Percentiles rank a stretch among this genome's conserved stretches.
Conservation (phyloP, 2,329 filamentous ascomycete species). For the Ceratocystis ficicola region DNA sequence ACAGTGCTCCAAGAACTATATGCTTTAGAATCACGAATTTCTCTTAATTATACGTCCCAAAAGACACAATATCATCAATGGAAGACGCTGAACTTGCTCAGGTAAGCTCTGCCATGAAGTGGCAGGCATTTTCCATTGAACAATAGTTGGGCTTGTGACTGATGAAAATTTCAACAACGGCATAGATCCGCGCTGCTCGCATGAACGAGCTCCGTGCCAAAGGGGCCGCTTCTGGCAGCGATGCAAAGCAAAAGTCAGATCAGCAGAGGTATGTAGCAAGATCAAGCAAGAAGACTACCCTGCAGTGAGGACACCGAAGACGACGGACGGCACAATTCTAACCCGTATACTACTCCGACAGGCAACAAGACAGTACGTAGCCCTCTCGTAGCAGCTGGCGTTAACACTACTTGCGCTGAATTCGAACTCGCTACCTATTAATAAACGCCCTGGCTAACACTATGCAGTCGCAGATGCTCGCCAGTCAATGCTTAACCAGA, state of each 20-base stretch:
- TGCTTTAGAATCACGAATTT: no score
- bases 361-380: slow-evolving; percentile 28
- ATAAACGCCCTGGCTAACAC: not conserved
- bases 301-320: slow-evolving; percentile 23
- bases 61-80: slow-evolving; percentile 27
- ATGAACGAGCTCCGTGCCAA: slow-evolving; percentile 83
- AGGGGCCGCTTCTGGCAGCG: slow-evolving; percentile 40
- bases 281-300: not conserved
- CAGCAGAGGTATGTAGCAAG: slow-evolving; percentile 26
- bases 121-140: not conserved
- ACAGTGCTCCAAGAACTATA: no score
- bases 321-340: not conserved
- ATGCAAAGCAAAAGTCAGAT: slow-evolving; percentile 48
- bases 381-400: not conserved
- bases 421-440: not conserved
- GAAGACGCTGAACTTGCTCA: slow-evolving; percentile 37
- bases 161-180: not conserved
- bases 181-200: slow-evolving; percentile 77
- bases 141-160: not conserved
- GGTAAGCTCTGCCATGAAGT: slow-evolving; percentile 24
- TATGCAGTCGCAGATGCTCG: slow-evolving; percentile 50
- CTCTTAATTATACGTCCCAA: no score
- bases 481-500: slow-evolving; percentile 70
- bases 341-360: not conserved
- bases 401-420: not conserved